Evolutionary conservation across 139 green algal species (phyloP).

Genomic region (Picochlorum costavermella): DNA sequence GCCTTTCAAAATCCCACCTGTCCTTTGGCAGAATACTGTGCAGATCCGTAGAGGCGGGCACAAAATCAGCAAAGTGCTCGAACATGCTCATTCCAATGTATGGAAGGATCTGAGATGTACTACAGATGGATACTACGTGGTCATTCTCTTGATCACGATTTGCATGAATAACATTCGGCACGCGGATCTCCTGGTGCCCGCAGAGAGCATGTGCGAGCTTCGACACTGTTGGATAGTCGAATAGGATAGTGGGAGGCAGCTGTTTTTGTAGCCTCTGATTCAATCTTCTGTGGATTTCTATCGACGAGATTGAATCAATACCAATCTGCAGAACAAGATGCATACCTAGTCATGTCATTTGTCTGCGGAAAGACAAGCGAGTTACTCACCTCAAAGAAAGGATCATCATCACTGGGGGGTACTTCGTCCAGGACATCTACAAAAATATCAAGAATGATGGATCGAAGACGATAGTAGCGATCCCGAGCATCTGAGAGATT

Average conservation of each 20-base stretch:
- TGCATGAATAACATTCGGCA: too few relatives aligned
- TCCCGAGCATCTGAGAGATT: too few relatives aligned
- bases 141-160: neutral
- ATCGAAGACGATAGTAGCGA: too few relatives aligned
- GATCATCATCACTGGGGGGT: neutral
- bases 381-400: slow-evolving; percentile 2
- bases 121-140: neutral
- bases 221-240: slow-evolving; percentile 40
- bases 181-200: too few relatives aligned
- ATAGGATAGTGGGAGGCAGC: slow-evolving; percentile 30
- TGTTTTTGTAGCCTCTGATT: slow-evolving; percentile 20
- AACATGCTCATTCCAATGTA: too few relatives aligned
- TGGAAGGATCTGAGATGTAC: slow-evolving; percentile 7
- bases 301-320: slow-evolving; percentile 46
- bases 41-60: neutral
- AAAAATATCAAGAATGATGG: too few relatives aligned
- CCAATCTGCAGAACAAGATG: slow-evolving; percentile 27
- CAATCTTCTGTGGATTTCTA: slow-evolving; percentile 8
- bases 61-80: neutral
- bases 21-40: slow-evolving; percentile 55
- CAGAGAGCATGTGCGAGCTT: too few relatives aligned
- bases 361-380: neutral
- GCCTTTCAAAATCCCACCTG: slow-evolving; percentile 33
- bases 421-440: neutral
- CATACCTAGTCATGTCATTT: neutral